These are phyloP conservation scores for Ceratobasidium sp. DNA, from an alignment of 1,284 basidiomycete genomes.

Conservation along the genomic window DNA sequence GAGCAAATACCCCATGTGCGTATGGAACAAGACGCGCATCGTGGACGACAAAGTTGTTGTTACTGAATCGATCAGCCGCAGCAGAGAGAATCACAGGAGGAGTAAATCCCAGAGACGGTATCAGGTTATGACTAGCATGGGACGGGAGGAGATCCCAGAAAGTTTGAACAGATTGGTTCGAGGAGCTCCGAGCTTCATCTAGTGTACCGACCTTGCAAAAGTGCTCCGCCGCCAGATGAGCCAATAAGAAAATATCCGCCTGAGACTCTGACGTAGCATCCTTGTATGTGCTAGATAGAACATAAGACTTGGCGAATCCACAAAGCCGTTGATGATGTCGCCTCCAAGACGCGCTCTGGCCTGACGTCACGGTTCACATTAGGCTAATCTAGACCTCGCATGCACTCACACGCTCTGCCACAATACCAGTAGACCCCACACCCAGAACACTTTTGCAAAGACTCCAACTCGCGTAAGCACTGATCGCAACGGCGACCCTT, in stretches of 20 bases:
- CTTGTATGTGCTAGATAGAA: slow-evolving; percentile 56
- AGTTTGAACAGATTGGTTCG: slow-evolving; percentile 48
- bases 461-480: slow-evolving; percentile 54
- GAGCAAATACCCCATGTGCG: slow-evolving; percentile 73
- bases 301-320: slow-evolving; percentile 59
- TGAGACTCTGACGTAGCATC: slow-evolving; percentile 59
- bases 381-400: neutral
- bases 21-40: slow-evolving; percentile 65
- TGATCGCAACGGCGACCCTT: slow-evolving; percentile 69
- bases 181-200: slow-evolving; percentile 44
- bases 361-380: slow-evolving; percentile 51
- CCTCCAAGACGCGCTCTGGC: slow-evolving; percentile 70
- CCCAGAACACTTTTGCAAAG: slow-evolving; percentile 59
- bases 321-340: slow-evolving; percentile 68
- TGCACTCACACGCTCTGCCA: slow-evolving; percentile 60
- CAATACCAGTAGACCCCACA: slow-evolving; percentile 77
- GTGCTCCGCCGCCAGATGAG: slow-evolving; percentile 62
- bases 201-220: slow-evolving; percentile 31
- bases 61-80: slow-evolving; percentile 68
- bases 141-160: slow-evolving; percentile 16
- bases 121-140: neutral
- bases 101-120: slow-evolving; percentile 5
- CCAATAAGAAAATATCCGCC: slow-evolving; percentile 66
- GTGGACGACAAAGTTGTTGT: slow-evolving; percentile 78
- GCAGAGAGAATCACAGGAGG: slow-evolving; percentile 52